Evolutionary conservation across 108 stramenopile genomes (phyloP), one percentile per base, ranked within the genome.

Genomic region (Pseudonitzschia multistriata): DNA sequence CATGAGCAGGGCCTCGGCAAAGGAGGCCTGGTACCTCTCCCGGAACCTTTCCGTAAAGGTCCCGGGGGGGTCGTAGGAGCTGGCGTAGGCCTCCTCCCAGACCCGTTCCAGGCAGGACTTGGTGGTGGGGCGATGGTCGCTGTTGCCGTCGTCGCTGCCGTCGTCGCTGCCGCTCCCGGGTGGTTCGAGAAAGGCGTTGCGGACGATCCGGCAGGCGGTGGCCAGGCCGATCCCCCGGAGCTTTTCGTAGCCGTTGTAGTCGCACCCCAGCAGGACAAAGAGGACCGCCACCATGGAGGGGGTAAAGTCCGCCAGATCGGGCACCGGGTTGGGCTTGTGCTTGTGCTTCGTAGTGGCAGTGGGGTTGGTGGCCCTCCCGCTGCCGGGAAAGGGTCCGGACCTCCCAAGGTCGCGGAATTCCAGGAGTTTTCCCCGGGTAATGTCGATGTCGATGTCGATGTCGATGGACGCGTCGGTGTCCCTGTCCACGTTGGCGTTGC

Each of bases 191-290:
- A 84, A 84, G 3, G 75, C 79, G 0, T 72, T 42, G 28, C 71
- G 70, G 6, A 93, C 86, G 55, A 87, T 79, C 61, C 86, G 76
- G 48, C 91, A 68, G 4, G 97, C 98, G 5, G 88, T 96, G 8
- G 77, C 61, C 35, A 97, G 66, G 25, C 98, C 99, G 62, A 99
- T 84, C 0, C 96, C 95, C 14, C 77, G 76, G 25, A 99, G 65
- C 17, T 83, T 80, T 6, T 80, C 49, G 11, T 40, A 22, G 4
- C 34, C 28, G 37, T 64, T 47, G 66, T 99, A 99, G 80, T 99
- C 99, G 61, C 98, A 99, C 11, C 99, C 99, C 35, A 92, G 76
- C 8, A 94, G 71, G 8, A 97, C 92, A 78, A 96, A 98, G 81
- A 99, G 83, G 62, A 82, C 72, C 0, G 93, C 81, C 69, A 98